Conservation (phyloP, 257 asterid genomes). For the Prunella vulgaris region DNA sequence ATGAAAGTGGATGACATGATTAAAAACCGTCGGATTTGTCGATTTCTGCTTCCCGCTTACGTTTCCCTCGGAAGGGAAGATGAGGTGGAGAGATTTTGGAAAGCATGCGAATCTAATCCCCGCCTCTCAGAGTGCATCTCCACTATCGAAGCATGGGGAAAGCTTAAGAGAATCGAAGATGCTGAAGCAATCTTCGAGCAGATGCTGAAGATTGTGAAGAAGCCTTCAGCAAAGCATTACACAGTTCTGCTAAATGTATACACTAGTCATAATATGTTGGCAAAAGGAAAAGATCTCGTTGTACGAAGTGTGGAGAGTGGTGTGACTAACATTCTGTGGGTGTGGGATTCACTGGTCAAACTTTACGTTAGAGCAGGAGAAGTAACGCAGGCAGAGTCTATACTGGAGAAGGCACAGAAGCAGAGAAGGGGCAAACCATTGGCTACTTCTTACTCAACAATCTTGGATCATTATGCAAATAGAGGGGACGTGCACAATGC, state of each 20-base stretch:
- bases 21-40: conserved; percentile 44
- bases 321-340: too few species aligned
- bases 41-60: conserved; percentile 49
- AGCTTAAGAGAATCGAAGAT: conserved; percentile 46
- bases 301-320: conserved; percentile 53
- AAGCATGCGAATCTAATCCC: conserved; percentile 41
- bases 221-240: conserved; percentile 38
- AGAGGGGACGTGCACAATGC: conserved; percentile 67
- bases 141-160: conserved; percentile 77
- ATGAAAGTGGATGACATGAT: conserved; percentile 45
- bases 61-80: conserved; percentile 60
- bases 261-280: conserved; percentile 47
- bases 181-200: conserved; percentile 60
- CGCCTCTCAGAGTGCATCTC: too few species aligned
- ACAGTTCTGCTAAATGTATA: conserved; percentile 48
- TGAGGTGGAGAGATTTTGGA: conserved; percentile 71
- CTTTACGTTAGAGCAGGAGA: conserved; percentile 68
- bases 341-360: conserved; percentile 70
- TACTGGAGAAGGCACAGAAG: conserved; percentile 46
- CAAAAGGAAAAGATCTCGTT: conserved; percentile 70
- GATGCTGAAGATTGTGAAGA: conserved; percentile 31
- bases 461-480: conserved; percentile 54
- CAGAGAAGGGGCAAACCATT: conserved; percentile 38
- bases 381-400: conserved; percentile 50
- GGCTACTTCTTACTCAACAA: conserved; percentile 30